These are phyloP conservation scores for Canna indica DNA, from an alignment of 176 grass and related monocot genomes.

Conservation along the genomic window DNA sequence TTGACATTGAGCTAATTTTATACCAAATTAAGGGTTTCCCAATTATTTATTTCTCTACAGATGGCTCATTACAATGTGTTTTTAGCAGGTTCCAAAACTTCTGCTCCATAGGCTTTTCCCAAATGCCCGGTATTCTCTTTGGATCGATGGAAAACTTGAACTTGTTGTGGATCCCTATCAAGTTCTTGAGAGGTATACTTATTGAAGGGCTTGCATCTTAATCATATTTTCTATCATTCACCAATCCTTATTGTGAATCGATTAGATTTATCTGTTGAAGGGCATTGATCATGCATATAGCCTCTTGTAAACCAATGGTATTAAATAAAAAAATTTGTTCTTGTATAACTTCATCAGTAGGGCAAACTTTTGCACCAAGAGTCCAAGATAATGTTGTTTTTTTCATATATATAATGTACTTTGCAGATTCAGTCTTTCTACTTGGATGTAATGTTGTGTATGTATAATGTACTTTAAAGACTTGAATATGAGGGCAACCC, in stretches of 20 bases:
- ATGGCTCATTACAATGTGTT: slow-evolving; percentile 1
- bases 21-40: not conserved
- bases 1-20: not conserved
- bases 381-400: too few species aligned
- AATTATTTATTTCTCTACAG: not conserved
- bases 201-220: not conserved
- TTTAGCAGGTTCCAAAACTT: slow-evolving; percentile 79
- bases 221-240: not conserved
- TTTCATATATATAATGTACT: too few species aligned
- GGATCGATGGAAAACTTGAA: slow-evolving; percentile 99
- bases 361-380: too few species aligned
- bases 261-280: not conserved
- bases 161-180: slow-evolving; percentile 82
- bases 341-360: too few species aligned
- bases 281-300: not conserved
- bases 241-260: not conserved
- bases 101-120: slow-evolving; percentile 95
- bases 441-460: too few species aligned
- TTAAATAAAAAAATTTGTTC: too few species aligned
- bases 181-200: slow-evolving; percentile 79
- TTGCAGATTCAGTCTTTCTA: too few species aligned
- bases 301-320: not conserved
- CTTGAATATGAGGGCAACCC: too few species aligned
- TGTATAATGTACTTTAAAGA: too few species aligned
- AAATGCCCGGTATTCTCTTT: slow-evolving; percentile 69